Evolutionary conservation across 345 rosid genomes (phyloP), one percentile per base, ranked within the genome.

Genomic region (Syzygium aqueum): DNA sequence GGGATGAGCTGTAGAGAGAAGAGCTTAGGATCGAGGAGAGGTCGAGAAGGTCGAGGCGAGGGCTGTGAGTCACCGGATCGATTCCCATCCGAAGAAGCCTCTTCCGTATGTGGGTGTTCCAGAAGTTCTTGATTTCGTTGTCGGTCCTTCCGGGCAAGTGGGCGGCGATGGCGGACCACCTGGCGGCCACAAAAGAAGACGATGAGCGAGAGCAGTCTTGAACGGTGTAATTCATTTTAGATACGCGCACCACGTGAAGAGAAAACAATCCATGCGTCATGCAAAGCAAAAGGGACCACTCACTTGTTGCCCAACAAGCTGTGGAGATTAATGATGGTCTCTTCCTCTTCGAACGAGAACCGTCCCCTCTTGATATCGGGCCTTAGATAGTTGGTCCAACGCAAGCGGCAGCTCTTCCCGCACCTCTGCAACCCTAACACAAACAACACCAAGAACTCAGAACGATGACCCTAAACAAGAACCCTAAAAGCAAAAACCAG

Each of bases 161-260:
- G 77, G 95, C 92, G 23, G 98, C 98, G 87, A 96, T 96, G 3
- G 97, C 94, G 2, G 98, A 96, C 98, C 98, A 96, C 90, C 98
- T 96, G 11, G 46, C 46, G 85, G 53, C 56, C 54, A 43, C 11
- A 28, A 30, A 54, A 51, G 14, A 46, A 30, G 83, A 63, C 11
- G 43, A 59, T n/a, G 28, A 43, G 49, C 23, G 54, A 63, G n/a
- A 14, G 53, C 23, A 7, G 22, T 73, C 59, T 21, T 7, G 59
- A 25, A 21, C 25, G 25, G 59, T 21, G 59, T 43, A 43, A 43
- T 43, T 43, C 46, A 43, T 43, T 43, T 30, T 61, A 61, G 73
- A 13, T 49, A 37, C 46, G 22, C 33, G 51, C 43, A 52, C 54
- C 53, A 53, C 57, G 57, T n/a, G 40, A 22, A 84, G 30, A 2